Conservation (phyloP, 805 yeast genomes). For the Blastobotrys robertii region DNA sequence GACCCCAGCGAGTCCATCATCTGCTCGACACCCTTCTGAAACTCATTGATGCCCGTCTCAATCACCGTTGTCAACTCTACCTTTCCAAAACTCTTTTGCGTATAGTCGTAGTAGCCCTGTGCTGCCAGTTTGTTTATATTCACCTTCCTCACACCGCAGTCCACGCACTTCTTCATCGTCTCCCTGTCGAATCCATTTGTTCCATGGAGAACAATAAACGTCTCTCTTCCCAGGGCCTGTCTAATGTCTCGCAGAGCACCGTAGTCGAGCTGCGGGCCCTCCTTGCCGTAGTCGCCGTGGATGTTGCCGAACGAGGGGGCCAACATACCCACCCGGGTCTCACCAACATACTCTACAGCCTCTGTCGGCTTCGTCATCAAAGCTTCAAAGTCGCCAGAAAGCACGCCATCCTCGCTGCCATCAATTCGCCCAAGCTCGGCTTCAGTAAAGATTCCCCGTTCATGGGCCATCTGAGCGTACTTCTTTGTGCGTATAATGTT, state of each 20-base stretch:
- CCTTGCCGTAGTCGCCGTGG: slow-evolving; percentile 30
- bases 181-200: slow-evolving; percentile 27
- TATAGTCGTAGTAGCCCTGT: slow-evolving; percentile 22
- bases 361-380: slow-evolving; percentile 28
- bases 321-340: slow-evolving; percentile 30
- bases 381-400: slow-evolving; percentile 24
- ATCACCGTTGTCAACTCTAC: slow-evolving; percentile 23
- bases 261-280: slow-evolving; percentile 28
- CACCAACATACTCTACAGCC: slow-evolving; percentile 23
- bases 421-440: slow-evolving; percentile 34
- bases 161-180: slow-evolving; percentile 20
- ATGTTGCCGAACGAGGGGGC: slow-evolving; percentile 33
- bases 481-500: slow-evolving; percentile 25
- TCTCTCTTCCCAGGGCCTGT: slow-evolving; percentile 6
- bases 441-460: slow-evolving; percentile 27
- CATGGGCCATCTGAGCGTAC: slow-evolving; percentile 25
- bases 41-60: slow-evolving; percentile 21
- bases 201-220: slow-evolving; percentile 30
- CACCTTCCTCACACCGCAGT: slow-evolving; percentile 27
- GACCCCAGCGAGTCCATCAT: slow-evolving; percentile 26
- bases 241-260: slow-evolving; percentile 16
- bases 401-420: slow-evolving; percentile 33
- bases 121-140: slow-evolving; percentile 28
- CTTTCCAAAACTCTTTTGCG: slow-evolving; percentile 18
- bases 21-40: slow-evolving; percentile 24